Evolutionary conservation across 2,329 filamentous ascomycete genomes (phyloP), one percentile per base, ranked within the genome.

Genomic region (Colletotrichum nymphaeae): DNA sequence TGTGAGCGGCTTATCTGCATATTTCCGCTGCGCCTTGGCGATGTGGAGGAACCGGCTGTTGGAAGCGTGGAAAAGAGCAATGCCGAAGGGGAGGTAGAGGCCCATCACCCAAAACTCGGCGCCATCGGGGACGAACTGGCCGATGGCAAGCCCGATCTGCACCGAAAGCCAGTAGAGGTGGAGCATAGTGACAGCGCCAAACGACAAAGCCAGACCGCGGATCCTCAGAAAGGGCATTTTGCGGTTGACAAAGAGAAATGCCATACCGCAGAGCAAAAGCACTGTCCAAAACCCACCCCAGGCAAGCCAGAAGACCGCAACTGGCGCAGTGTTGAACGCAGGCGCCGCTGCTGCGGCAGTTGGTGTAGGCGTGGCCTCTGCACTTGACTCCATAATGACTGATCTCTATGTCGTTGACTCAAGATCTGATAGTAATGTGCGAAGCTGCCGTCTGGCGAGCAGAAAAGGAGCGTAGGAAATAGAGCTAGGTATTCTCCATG

Each of bases 61-160:
- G 73, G 88, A 88, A 26, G 89, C 91, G 77, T 93, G 91, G 78
- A 93, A 93, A 5, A 93, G 81, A 8, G 90, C 91, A 67, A 93
- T 90, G 28, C 91, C 91, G 60, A 90, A 87, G 12, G 91, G 91
- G 3, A 93, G 83, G 79, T 90, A 91, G 68, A 90, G 84, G 74
- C 88, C 88, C 91, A 93, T 93, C 80, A 92, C 86, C 90, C 91
- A 93, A 79, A 86, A 93, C 80, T 92, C 89, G 19, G 84, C 84
- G 24, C 86, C 82, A 65, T 89, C 89, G 0, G 89, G 88, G 64
- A 83, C 81, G 1, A 86, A 73, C 2, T 83, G 80, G 2, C 81
- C 82, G 65, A 84, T 80, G 24, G 80, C 77, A 68, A 86, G 86
- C 1, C 77, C 84, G 3, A 81, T 79, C 73, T 83, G 79, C 3